Evolutionary conservation across 2,329 filamentous ascomycete species (phyloP), one percentile per base, ranked within the genome.

Genomic region (Aspergillus quadricinctus): DNA sequence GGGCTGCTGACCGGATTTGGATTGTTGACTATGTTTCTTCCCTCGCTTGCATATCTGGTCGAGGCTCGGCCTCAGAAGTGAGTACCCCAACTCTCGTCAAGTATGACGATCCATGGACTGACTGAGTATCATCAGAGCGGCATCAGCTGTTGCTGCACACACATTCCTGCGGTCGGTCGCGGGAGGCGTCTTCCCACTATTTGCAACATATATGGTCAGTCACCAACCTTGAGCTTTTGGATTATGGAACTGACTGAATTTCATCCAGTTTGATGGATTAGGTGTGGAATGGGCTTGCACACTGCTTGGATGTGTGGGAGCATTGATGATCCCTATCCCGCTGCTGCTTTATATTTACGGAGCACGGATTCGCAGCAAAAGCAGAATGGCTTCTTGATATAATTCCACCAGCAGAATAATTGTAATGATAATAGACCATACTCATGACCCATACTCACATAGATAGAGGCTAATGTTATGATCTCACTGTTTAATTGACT

Each of bases 131-230:
- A 19, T 27, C 57, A 76, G 78, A 59, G 78, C 78, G n/a, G 78
- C 79, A 3, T 78, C 75, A 11, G 78, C 79, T 8, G 75, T 80
- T 28, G 76, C 78, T 9, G 78, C 77, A 28, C 80, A 81, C 57
- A 80, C 78, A 1, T 76, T 81, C 60, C 67, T 81, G 40, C 75
- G 79, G 31, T 77, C 73, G 10, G 56, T 74, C 21, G 66, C 71
- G 9, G 75, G 72, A 8, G 74, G 72, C 17, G 70, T 66, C n/a
- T 77, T 77, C 52, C 72, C 72, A 17, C 54, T 62, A 8, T 59
- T 59, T 46, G 58, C 58, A 23, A 53, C 54, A 10, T 57, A 63
- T n/a, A 62, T 60, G 60, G 60, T 61, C 27, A 49, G 55, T 48
- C 19, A 31, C 2, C 11, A 5, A 31, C 9, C 8, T 14, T 29